Base-by-base conservation (phyloP, 2,329 filamentous ascomycete species). In the Aaosphaeria pasadenensis region DNA sequence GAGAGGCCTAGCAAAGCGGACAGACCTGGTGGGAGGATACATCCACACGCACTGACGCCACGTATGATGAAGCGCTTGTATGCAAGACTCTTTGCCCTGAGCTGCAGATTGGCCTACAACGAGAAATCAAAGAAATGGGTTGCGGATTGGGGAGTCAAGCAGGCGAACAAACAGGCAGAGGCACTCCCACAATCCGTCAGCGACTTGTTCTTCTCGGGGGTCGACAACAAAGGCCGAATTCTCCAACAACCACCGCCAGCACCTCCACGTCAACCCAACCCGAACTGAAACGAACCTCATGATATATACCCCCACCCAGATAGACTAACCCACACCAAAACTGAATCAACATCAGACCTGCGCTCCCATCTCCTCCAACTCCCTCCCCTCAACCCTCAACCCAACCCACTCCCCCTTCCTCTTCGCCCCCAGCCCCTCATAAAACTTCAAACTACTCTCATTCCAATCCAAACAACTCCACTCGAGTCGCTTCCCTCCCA, bases 391-490 rank as follows among this genome's bases (percentile, higher is more conserved):
- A 1, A 91, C 84, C 32, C 88, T 79, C 82, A 92, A 84, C 2
- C 82, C 82, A 11, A 89, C 80, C 88, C 88, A 92, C 49, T 87
- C 85, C 51, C 76, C 74, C 85, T 86, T 83, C 55, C 76, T 73
- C 57, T 72, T 76, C 1, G 88, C 88, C 1, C 89, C 88, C 46
- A 78, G 51, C 28, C 64, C 63, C 55, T 78, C 71, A 62, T 97
- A 97, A 64, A 97, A 96, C 59, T 85, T 78, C 73, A 97, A 88
- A 67, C 87, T 91, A 6, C 89, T 88, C 76, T 89, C 83, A 65
- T 97, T 97, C 91, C 91, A 96, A 73, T 89, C 92, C 60, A 96
- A 72, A 53, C 96, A 94, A 56, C 80, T 85, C 92, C 92, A 97
- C 65, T 97, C 91, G 47, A 97, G 73, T 49, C 92, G 78, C 6